Conservation (phyloP, 495 filamentous ascomycete species). For the Arthonia radiata region DNA sequence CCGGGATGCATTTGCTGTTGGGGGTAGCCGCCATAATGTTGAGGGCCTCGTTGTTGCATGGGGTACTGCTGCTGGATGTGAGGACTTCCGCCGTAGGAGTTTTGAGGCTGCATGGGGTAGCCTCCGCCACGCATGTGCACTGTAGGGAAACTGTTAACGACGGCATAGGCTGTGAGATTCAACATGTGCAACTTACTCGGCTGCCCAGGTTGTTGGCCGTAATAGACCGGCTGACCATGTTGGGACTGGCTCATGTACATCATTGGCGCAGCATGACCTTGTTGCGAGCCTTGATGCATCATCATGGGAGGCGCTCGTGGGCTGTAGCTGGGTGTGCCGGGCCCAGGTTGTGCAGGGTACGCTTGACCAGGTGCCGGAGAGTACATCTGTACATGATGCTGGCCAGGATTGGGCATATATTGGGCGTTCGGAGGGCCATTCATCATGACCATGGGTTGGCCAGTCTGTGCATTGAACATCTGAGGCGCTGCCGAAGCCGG, state of each 20-base stretch:
- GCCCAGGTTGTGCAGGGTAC: constrained; percentile 37
- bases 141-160: too few species aligned
- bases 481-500: too few species aligned
- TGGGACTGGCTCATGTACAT: constrained; percentile 8
- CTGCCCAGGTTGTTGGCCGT: too few species aligned
- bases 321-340: constrained; percentile 35
- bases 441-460: constrained; percentile 34
- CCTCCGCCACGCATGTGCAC: too few species aligned
- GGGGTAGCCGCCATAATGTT: too few species aligned
- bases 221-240: background rate
- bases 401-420: constrained; percentile 29
- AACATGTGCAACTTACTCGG: background rate
- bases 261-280: constrained; percentile 12
- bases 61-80: too few species aligned
- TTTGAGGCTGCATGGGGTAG: too few species aligned
- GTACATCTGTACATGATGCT: constrained; percentile 49
- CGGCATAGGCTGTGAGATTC: constrained; percentile 1
- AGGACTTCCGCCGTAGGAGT: too few species aligned
- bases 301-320: constrained; percentile 58
- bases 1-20: too few species aligned
- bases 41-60: too few species aligned
- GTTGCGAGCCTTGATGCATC: constrained; percentile 36
- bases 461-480: too few species aligned
- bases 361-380: constrained; percentile 41
- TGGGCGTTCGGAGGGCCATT: constrained; percentile 16